Base-by-base conservation (phyloP, 2,329 filamentous ascomycete species). In the Apiospora kogelbergensis region DNA sequence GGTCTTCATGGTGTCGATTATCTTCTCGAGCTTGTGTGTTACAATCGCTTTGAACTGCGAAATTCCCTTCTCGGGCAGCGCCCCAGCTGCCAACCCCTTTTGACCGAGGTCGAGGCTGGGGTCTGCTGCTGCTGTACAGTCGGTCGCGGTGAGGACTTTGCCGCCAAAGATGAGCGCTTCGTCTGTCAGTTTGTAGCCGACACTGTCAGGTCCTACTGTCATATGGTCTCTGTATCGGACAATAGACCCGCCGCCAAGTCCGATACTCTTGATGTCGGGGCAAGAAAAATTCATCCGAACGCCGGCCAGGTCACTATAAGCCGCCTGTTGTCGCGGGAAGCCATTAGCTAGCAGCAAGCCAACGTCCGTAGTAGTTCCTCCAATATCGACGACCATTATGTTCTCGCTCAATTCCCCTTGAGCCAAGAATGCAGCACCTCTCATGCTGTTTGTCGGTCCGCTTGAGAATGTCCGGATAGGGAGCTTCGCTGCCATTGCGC, bases 291-390 rank as follows among this genome's bases (percentile, higher is more conserved):
- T 91, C 80, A 89, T 89, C 9, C 88, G 83, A 1, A 92, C 87
- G 0, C 89, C 90, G 0, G 86, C 86, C 2, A 91, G 80, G 41
- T 90, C 85, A 42, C 86, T 89, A 71, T 89, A 91, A 0, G 88
- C 88, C 6, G 88, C 86, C 65, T 88, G 85, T 75, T 90, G 87
- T 41, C 89, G 82, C 0, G 90, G 90, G 65, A 91, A 89, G 0
- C 90, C 89, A 65, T 86, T 90, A 0, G 85, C 82, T 7, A 89
- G 82, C 3, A 92, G 76, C 0, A 90, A 77, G 0, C 90, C 89
- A 13, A 90, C 87, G 72, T 91, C 90, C 0, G 88, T 87, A 0
- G 89, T 91, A 0, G 90, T 92, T 2, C 90, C 89, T 0, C 90
- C 90, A 67, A 92, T 87, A 73, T 92, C 90, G 1, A 91, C 85